Evolutionary conservation across 805 yeast species (phyloP).

Genomic region (Ogataea nitratoaversa): DNA sequence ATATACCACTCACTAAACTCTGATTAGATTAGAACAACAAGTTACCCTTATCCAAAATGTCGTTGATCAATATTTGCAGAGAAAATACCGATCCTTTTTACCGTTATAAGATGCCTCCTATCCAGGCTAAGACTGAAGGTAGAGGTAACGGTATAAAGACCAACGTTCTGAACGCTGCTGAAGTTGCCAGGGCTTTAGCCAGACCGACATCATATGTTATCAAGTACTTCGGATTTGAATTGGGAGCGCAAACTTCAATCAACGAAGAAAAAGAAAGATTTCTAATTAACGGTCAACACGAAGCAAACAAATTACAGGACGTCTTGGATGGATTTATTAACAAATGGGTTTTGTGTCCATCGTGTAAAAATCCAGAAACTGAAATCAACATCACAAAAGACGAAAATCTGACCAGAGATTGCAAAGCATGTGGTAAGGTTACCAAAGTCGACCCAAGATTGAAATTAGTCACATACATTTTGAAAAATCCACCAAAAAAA

Average conservation of each 20-base stretch:
- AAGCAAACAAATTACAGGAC: slow-evolving; percentile 86
- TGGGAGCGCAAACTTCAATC: slow-evolving; percentile 92
- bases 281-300: slow-evolving; percentile 93
- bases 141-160: slow-evolving; percentile 99
- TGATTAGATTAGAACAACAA: too few relatives aligned
- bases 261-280: slow-evolving; percentile 80
- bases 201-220: slow-evolving; percentile 91
- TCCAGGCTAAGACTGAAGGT: slow-evolving; percentile 96
- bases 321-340: slow-evolving; percentile 89
- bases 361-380: slow-evolving; percentile 97
- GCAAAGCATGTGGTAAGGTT: slow-evolving; percentile 97
- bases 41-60: slow-evolving; percentile 47
- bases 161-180: slow-evolving; percentile 82
- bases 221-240: slow-evolving; percentile 92
- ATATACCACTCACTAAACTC: too few relatives aligned
- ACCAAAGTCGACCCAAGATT: slow-evolving; percentile 80
- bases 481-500: slow-evolving; percentile 84
- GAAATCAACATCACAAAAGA: slow-evolving; percentile 77
- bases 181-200: slow-evolving; percentile 90
- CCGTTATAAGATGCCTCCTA: slow-evolving; percentile 99
- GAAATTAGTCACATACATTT: slow-evolving; percentile 79
- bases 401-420: slow-evolving; percentile 78
- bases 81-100: slow-evolving; percentile 97
- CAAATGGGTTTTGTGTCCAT: slow-evolving; percentile 88
- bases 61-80: slow-evolving; percentile 89